Conservation (phyloP, 352 stramenopile genomes). For the Globisporangium alternatum region DNA sequence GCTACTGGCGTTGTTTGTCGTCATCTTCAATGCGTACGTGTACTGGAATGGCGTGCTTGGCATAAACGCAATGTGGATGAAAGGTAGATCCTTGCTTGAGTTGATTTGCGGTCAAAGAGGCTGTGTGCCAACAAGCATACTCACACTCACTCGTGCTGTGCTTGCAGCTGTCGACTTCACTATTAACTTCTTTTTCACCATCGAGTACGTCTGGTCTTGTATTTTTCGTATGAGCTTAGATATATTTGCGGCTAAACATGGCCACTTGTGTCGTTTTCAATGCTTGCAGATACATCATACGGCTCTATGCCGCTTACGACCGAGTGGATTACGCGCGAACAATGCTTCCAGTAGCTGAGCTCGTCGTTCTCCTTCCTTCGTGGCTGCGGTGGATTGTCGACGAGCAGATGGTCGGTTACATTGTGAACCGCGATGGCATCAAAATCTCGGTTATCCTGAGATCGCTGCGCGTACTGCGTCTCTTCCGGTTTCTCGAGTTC, state of each 20-base stretch:
- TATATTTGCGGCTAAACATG: background rate
- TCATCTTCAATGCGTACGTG: slow-evolving; percentile 57
- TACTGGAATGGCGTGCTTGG: slow-evolving; percentile 53
- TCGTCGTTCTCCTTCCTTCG: slow-evolving; percentile 60
- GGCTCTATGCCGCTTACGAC: slow-evolving; percentile 61
- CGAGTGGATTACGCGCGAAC: slow-evolving; percentile 52
- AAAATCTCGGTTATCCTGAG: slow-evolving; percentile 40
- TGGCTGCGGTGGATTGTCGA: slow-evolving; percentile 26
- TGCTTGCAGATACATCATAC: slow-evolving; percentile 38
- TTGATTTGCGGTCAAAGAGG: background rate
- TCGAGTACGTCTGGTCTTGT: slow-evolving; percentile 40
- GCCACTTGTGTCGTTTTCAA: no score
- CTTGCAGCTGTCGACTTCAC: slow-evolving; percentile 47
- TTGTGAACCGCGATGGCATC: slow-evolving; percentile 5
- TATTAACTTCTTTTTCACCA: slow-evolving; percentile 63
- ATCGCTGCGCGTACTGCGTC: slow-evolving; percentile 60
- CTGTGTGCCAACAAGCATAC: background rate
- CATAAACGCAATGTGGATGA: slow-evolving; percentile 32
- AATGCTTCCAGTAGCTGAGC: slow-evolving; percentile 53
- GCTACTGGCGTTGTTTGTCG: slow-evolving; percentile 58
- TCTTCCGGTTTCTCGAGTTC: slow-evolving; percentile 74
- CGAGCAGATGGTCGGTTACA: slow-evolving; percentile 13
- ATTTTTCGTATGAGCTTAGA: background rate
- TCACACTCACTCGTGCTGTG: background rate
- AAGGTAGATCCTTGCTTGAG: slow-evolving; percentile 32